Evolutionary conservation across 768 basidiomycete species (phyloP).

Genomic region (Kwoniella sp.): DNA sequence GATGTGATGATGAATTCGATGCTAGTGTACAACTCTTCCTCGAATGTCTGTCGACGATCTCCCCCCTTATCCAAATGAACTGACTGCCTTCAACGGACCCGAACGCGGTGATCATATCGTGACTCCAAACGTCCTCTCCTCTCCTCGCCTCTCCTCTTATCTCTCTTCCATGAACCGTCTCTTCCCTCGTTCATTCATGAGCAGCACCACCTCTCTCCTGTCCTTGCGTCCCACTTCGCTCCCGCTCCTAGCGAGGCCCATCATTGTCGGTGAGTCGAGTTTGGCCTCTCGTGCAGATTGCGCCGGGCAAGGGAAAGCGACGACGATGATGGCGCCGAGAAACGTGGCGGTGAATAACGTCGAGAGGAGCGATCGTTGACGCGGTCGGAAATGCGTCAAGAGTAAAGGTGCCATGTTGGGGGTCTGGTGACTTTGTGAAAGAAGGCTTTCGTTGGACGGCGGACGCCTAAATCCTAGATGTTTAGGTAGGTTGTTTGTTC

Average conservation of each 20-base stretch:
- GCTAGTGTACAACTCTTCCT: too few species aligned
- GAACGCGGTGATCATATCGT: too few species aligned
- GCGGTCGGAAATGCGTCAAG: conserved; percentile 50
- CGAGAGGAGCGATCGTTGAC: conserved; percentile 53
- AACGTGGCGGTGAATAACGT: conserved; percentile 56
- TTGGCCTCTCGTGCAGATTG: conserved; percentile 29
- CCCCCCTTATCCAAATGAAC: too few species aligned
- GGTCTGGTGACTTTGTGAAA: neutral
- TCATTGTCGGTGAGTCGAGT: conserved; percentile 10
- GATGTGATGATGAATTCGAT: too few species aligned
- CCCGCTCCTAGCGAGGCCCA: conserved; percentile 3
- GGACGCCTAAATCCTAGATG: too few species aligned
- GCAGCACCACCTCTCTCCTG: conserved; percentile 46
- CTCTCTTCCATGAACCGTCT: conserved; percentile 47
- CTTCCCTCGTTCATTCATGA: conserved; percentile 54
- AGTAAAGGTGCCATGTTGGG: conserved; percentile 56
- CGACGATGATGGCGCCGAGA: conserved; percentile 54
- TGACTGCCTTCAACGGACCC: too few species aligned
- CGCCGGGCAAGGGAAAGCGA: conserved; percentile 56
- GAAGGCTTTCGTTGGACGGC: neutral
- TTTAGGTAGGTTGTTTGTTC: neutral
- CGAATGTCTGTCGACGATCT: too few species aligned
- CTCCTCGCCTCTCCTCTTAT: conserved; percentile 9
- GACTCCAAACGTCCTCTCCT: too few species aligned
- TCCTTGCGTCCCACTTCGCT: neutral